Base-by-base conservation (phyloP, 139 green algal genomes). In the Chlorella sorokiniana region DNA sequence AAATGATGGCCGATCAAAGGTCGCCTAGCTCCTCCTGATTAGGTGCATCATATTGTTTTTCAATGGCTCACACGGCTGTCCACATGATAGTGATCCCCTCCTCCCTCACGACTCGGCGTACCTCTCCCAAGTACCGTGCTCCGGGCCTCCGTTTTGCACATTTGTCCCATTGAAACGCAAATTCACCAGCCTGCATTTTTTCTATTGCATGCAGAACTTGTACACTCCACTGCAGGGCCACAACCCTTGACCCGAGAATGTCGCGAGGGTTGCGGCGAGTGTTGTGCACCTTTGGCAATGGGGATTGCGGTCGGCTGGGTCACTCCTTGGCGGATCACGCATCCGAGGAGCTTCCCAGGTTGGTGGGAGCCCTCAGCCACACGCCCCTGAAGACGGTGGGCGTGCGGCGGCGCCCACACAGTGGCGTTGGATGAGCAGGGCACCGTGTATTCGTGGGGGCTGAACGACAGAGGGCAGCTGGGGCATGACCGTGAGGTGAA, bases 401-500 rank as follows among this genome's bases (percentile, higher is more conserved):
- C 89, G 22, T 89, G 81, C 27, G 92, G 92, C 27, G 92, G 90
- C 3, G 92, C 92, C 1, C 92, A 95, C 70, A 94, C 92, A 0
- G 89, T 82, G 1, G 89, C 87, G 20, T 79, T 93, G 42, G 70
- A 86, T 89, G 90, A 84, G 33, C 85, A 92, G 63, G 93, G 92
- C 20, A 70, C 73, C 1, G 71, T 95, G 18, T 90, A 90, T 76
- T 93, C 88, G 1, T 93, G 93, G 75, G 93, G 93, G 2, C 78
- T 94, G 29, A 96, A 96, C 61, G 82, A 89, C 42, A 71, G 83
- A 56, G 90, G 88, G 0, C 91, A 95, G 81, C 85, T 96, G 23
- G 91, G 75, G 56, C 83, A 91, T 51, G 78, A 54, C n/a, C 25
- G 31, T 0, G 37, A 83, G 23, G 62, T 80, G 3, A 41, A 22